Evolutionary conservation across 768 basidiomycete species (phyloP), one percentile per base, ranked within the genome.

Genomic region (Leccinum arenicola): DNA sequence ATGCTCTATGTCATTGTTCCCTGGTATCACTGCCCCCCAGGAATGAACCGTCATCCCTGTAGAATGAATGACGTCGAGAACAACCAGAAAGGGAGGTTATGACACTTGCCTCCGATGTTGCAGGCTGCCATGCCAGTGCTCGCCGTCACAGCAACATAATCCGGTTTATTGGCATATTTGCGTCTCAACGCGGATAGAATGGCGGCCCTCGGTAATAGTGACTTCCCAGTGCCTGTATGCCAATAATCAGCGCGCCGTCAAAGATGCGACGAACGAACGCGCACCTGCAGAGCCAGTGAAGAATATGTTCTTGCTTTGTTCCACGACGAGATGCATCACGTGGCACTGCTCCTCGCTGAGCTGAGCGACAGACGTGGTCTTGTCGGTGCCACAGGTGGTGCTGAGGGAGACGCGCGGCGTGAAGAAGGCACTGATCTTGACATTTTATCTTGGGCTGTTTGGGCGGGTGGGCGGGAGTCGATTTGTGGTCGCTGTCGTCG

Each of bases 271-370:
- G 2, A 35, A 21, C 15, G 23, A 47, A 27, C 12, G 65, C 78
- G 52, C 61, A 85, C 86, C 86, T n/a, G 86, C 86, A 5, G 82
- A 80, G 4, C 86, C 86, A 8, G 86, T 87, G 67, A 87, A 87
- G 73, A 88, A 87, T 15, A 88, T 77, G 51, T 73, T 85, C 72
- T 83, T 80, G 11, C 78, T 81, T 35, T 82, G 79, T 3, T 85
- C 80, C 10, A 87, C 80, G 3, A 78, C 79, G 70, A 85, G 74
- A 40, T 71, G 68, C 50, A 86, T 63, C 0, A 88, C 81, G 31
- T 69, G 69, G 43, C 75, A 73, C 66, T 88, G 86, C 61, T 87
- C 84, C 9, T 75, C 72, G 58, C 81, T 84, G 48, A 87, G 76
- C 6, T 76, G 65, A 2, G 84, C 79, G 19, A 73, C 57, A 2